phyloP scores from a whole-genome alignment of 2,329 filamentous ascomycete genomes.

The Penicillium sp. region DNA sequence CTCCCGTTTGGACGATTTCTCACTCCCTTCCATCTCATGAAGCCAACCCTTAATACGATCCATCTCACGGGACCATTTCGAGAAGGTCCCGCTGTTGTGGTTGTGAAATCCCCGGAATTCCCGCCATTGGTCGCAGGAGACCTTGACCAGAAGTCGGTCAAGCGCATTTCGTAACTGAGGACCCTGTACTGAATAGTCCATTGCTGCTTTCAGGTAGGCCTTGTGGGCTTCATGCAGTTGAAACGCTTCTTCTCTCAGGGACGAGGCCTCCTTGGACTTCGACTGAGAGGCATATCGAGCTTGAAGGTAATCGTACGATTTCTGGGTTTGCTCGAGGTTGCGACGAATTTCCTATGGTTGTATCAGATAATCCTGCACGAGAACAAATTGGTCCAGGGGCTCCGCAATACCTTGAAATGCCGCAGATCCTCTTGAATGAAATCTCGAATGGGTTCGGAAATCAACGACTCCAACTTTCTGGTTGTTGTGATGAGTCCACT shows the following conservation, averaged over 20 bases:
- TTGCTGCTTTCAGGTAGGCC: constrained; percentile 81
- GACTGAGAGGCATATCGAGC: constrained; percentile 79
- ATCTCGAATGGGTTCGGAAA: constrained; percentile 75
- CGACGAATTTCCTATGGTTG: constrained; percentile 63
- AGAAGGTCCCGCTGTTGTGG: constrained; percentile 58
- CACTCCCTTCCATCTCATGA: constrained; percentile 88
- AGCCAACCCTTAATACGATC: constrained; percentile 91
- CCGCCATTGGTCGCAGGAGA: constrained; percentile 83
- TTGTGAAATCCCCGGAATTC: constrained; percentile 76
- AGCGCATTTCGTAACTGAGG: constrained; percentile 80
- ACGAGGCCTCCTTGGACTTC: constrained; percentile 90
- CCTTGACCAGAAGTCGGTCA: constrained; percentile 79
- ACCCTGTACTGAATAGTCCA: constrained; percentile 88
- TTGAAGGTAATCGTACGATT: constrained; percentile 76
- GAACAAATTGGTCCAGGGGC: constrained; percentile 2
- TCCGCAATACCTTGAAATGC: constrained; percentile 66
- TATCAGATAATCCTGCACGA: constrained; percentile 1
- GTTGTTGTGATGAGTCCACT: constrained; percentile 68
- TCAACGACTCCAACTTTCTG: constrained; percentile 71
- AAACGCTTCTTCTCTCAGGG: constrained; percentile 91
- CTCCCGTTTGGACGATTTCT: constrained; percentile 77
- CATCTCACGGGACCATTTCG: constrained; percentile 74
- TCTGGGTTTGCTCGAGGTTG: constrained; percentile 74
- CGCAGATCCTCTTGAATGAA: constrained; percentile 79
- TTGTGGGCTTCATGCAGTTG: constrained; percentile 90